Percentiles rank a stretch among this genome's conserved stretches.
Evolutionary conservation across 108 stramenopile genomes (phyloP).

Genomic region (Pseudonitzschia pungens): DNA sequence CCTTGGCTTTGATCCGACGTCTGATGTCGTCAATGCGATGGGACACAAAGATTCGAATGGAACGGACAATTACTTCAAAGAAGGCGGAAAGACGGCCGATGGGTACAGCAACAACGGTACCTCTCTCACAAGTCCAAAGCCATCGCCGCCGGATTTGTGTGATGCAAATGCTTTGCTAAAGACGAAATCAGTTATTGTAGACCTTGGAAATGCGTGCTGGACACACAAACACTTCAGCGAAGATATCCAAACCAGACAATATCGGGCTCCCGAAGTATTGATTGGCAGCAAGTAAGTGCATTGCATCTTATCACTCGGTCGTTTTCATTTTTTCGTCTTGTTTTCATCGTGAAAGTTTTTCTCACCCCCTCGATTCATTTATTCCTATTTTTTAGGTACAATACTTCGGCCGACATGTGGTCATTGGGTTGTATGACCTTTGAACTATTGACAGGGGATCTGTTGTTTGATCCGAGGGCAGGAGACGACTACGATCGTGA

Average conservation of each 20-base stretch:
- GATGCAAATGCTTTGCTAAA: constrained; percentile 61
- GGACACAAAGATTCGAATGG: constrained; percentile 18
- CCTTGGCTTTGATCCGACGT: constrained; percentile 66
- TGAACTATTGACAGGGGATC: constrained; percentile 96
- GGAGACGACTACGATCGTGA: constrained; percentile 93
- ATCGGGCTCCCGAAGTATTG: constrained; percentile 95
- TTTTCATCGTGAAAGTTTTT: background rate
- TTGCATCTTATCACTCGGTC: background rate
- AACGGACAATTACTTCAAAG: constrained; percentile 35
- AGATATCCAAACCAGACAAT: constrained; percentile 98
- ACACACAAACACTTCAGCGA: constrained; percentile 96
- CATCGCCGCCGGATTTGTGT: constrained; percentile 71
- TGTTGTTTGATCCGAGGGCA: constrained; percentile 95
- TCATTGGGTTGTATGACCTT: constrained; percentile 97
- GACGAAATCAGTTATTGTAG: constrained; percentile 85
- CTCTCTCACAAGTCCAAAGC: constrained; percentile 35
- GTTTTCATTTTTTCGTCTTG: constrained; percentile 3
- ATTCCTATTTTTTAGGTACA: constrained; percentile 47
- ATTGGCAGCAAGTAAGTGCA: constrained; percentile 78
- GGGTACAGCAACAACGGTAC: constrained; percentile 42
- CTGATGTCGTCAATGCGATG: constrained; percentile 44
- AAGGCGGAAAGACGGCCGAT: constrained; percentile 48
- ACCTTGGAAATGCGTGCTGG: constrained; percentile 99
- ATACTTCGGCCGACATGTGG: constrained; percentile 98
- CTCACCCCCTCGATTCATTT: background rate